Evolutionary conservation across 2,329 filamentous ascomycete species (phyloP).

Genomic region (Ophiocordyceps camponoti-rufipedis): DNA sequence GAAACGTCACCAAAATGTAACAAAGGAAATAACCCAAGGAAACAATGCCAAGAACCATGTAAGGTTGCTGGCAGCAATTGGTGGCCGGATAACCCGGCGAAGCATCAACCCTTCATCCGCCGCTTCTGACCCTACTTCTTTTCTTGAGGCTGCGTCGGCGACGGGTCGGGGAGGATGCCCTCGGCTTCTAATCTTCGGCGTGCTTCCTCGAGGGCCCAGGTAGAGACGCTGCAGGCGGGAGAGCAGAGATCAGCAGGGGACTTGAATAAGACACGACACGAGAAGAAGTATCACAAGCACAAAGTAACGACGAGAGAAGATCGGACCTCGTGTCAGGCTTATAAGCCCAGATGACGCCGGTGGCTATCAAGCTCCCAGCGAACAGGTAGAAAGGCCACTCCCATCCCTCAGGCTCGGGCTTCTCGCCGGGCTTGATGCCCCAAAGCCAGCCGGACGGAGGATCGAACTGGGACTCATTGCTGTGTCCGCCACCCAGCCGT

Average conservation of each 20-base stretch:
- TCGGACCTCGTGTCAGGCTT: slow-evolving; percentile 97
- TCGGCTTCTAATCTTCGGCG: slow-evolving; percentile 88
- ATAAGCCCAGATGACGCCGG: slow-evolving; percentile 71
- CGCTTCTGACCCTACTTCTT: slow-evolving; percentile 18
- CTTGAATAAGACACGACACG: no score
- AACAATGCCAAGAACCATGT: slow-evolving; percentile 12
- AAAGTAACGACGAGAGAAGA: slow-evolving; percentile 11
- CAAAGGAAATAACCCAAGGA: slow-evolving; percentile 1
- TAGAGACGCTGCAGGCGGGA: slow-evolving; percentile 64
- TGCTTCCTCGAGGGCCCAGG: slow-evolving; percentile 95
- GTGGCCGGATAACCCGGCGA: not conserved
- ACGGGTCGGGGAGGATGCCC: slow-evolving; percentile 73
- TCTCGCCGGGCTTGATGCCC: slow-evolving; percentile 86
- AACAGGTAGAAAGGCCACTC: slow-evolving; percentile 74
- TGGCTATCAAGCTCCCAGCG: slow-evolving; percentile 58
- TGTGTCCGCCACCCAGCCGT: slow-evolving; percentile 20
- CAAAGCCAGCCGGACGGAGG: slow-evolving; percentile 84
- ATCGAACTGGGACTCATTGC: slow-evolving; percentile 64
- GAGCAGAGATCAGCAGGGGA: not conserved
- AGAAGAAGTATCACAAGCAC: no score
- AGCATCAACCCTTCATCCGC: not conserved
- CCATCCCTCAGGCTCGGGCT: slow-evolving; percentile 93
- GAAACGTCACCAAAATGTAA: slow-evolving; percentile 1
- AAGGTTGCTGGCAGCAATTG: slow-evolving; percentile 7
- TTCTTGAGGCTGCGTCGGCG: slow-evolving; percentile 25